Evolutionary conservation across 495 filamentous ascomycete species (phyloP), one percentile per base, ranked within the genome.

Genomic region (Annulohypoxylon maeteangense): DNA sequence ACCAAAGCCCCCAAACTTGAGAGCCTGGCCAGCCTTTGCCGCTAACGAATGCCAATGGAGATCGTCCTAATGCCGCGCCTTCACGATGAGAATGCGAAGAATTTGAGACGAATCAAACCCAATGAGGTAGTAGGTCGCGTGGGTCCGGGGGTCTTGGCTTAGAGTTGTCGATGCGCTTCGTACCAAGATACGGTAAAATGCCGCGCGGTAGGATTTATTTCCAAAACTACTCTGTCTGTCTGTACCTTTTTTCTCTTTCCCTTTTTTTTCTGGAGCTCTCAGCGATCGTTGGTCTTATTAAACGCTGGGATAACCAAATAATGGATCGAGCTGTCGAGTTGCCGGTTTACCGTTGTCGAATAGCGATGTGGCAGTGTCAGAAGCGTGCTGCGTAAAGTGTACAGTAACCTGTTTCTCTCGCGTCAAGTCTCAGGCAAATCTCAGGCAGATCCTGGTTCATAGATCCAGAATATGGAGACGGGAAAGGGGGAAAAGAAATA

Each of bases 11-110:
- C 20, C 68, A 62, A 62, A 56, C 61, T 38, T 51, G 47, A 5
- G 23, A 51, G 23, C 7, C 11, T 51, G n/a, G 42, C 29, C 47
- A 47, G 68, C 67, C 56, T 67, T 67, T 57, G 70, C 57, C 54
- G 56, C 61, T 45, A 65, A 66, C 48, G 51, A 70, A 74, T 67
- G 62, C 66, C 65, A 70, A 70, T 74, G 36, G 40, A 31, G 70
- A 74, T 74, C 61, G 62, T 55, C 66, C 45, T 66, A 62, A 62
- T 74, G 70, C 70, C 57, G 62, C 62, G 66, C 70, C 65, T 50
- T 62, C 68, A 34, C 27, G 32, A 34, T 40, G 51, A 56, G 29
- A 11, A n/a, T 54, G 50, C 27, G 14, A 54, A 53, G 57, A 67
- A 63, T 45, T 67, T 48, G 67, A 74, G 58, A 71, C 72, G 67